phyloP scores from a whole-genome alignment of 2,329 filamentous ascomycete species.

The Beauveria sp. region DNA sequence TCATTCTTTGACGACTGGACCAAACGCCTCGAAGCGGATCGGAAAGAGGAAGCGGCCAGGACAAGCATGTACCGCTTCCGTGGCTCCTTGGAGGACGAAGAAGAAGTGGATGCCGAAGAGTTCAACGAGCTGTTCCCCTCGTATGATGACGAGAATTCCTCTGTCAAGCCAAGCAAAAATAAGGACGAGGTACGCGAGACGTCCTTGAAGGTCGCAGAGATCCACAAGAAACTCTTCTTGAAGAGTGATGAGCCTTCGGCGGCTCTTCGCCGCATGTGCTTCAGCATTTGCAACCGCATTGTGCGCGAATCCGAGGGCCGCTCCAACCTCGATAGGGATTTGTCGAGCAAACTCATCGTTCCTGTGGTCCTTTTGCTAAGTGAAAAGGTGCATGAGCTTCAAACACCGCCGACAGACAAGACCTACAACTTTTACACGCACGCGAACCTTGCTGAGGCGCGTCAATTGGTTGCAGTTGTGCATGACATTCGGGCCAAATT shows the following conservation, averaged over 20 bases:
- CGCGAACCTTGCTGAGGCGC: conserved; percentile 66
- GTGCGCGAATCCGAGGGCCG: conserved; percentile 21
- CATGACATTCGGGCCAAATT: conserved; percentile 66
- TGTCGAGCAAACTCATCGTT: conserved; percentile 54
- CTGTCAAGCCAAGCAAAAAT: conserved; percentile 20
- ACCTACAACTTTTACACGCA: conserved; percentile 87
- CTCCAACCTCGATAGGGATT: conserved; percentile 24
- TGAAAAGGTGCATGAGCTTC: conserved; percentile 44
- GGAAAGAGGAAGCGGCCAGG: conserved; percentile 64
- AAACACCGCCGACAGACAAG: conserved; percentile 27
- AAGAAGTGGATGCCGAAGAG: conserved; percentile 66
- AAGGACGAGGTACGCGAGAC: conserved; percentile 42
- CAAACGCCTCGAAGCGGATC: conserved; percentile 66
- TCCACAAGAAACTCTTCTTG: conserved; percentile 50
- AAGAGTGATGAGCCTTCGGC: conserved; percentile 30
- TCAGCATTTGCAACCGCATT: conserved; percentile 34
- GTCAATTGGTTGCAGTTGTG: conserved; percentile 63
- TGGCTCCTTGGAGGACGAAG: conserved; percentile 68
- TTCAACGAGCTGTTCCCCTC: conserved; percentile 76
- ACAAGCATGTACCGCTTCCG: conserved; percentile 77
- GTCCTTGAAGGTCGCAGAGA: conserved; percentile 52
- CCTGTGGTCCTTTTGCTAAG: conserved; percentile 58
- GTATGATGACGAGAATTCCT: conserved; percentile 49
- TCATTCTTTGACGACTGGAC: conserved; percentile 76
- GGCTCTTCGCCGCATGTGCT: conserved; percentile 38